These are phyloP conservation scores for Jamesozyma lodderae DNA, from an alignment of 805 yeast genomes.

Conservation along the genomic window DNA sequence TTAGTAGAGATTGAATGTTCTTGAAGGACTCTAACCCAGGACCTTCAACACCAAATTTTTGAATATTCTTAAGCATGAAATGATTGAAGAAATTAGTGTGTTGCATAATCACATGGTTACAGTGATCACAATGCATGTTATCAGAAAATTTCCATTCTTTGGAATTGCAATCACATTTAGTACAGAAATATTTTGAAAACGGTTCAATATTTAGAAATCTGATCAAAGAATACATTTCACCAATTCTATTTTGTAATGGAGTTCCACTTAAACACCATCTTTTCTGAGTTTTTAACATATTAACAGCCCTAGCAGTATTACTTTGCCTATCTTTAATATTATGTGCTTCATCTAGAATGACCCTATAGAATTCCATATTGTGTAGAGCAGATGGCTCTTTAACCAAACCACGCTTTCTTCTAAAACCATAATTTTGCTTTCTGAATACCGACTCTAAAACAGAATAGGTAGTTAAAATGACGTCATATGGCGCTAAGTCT, in stretches of 20 bases:
- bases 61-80: slow-evolving; percentile 89
- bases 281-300: slow-evolving; percentile 57
- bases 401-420: slow-evolving; percentile 57
- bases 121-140: slow-evolving; percentile 71
- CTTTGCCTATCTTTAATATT: slow-evolving; percentile 92
- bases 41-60: slow-evolving; percentile 71
- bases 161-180: slow-evolving; percentile 81
- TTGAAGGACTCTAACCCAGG: slow-evolving; percentile 73
- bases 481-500: slow-evolving; percentile 52
- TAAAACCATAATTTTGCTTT: slow-evolving; percentile 76
- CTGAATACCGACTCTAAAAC: slow-evolving; percentile 82
- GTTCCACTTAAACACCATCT: slow-evolving; percentile 95
- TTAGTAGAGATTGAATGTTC: slow-evolving; percentile 63
- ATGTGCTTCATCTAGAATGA: slow-evolving; percentile 92
- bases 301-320: slow-evolving; percentile 90
- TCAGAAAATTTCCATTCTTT: slow-evolving; percentile 79
- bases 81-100: slow-evolving; percentile 95
- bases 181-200: slow-evolving; percentile 82
- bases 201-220: slow-evolving; percentile 80
- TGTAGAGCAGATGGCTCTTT: slow-evolving; percentile 75
- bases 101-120: slow-evolving; percentile 90
- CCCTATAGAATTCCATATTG: slow-evolving; percentile 66
- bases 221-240: slow-evolving; percentile 88
- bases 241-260: slow-evolving; percentile 91
- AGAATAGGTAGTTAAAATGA: slow-evolving; percentile 84